Base-by-base conservation (phyloP, 495 filamentous ascomycete genomes). In the Chaetomium fimeti region DNA sequence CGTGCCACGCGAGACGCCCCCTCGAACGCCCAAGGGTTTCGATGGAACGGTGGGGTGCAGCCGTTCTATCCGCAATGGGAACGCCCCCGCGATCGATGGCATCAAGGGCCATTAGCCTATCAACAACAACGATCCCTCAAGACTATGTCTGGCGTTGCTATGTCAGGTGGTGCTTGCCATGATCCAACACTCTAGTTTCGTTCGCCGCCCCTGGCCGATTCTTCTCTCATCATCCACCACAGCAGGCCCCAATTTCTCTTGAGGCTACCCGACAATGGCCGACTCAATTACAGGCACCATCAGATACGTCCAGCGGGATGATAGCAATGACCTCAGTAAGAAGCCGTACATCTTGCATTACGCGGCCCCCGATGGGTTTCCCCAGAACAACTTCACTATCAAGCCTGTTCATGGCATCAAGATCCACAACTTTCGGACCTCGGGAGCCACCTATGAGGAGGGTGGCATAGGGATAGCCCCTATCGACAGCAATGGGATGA, bases 221-320 rank as follows among this genome's bases (percentile, higher is more conserved):
- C 8, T 5, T 36, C 32, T 36, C 32, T 36, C 8, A 11, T 9
- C 32, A 36, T 36, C 32, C 5, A 1, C 32, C 32, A 36, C 32
- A 36, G 6, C 7, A 36, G n/a, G n/a, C 32, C 32, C 32, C 12
- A 36, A 36, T 11, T 9, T 36, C 32, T 9, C 32, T 36, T 11
- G 12, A 1, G 8, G n/a, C 20, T 49, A 2, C 8, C 7, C 24
- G 47, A 49, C 8, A 49, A 49, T 49, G 47, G 47, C 47, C 18
- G 47, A 49, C 47, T 11, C 16, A 20, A 24, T 49, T 11, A 49
- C 47, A 24, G 47, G 20, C 47, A 49, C 47, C 47, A 49, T 49
- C 47, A 20, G 47, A 49, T 49, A 49, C 47, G 47, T 49, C 47
- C 47, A 49, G 47, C 47, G 47, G n/a, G 47, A 49, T 20, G 47